Evolutionary conservation across 352 stramenopile genomes (phyloP), one percentile per base, ranked within the genome.

Genomic region (Lagenidium giganteum): DNA sequence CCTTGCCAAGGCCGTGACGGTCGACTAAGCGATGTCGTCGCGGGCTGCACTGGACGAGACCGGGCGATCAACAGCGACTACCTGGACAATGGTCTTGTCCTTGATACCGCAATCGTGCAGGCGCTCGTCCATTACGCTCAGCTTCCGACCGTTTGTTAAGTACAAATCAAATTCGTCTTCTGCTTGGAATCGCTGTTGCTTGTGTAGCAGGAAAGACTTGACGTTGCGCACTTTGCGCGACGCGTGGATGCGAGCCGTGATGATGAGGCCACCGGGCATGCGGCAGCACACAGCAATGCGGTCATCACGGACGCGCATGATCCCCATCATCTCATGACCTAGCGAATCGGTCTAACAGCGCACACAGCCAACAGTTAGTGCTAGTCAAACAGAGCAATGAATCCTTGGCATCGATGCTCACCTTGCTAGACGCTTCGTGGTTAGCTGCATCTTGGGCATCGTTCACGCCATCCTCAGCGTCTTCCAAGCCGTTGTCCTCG

Each of bases 1-100:
- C 70, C 64, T 99, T 32, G 96, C 96, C 37, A 99, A 99, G 80
- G 94, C 93, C 37, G 96, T 99, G 35, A 99, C 96, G 28, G 96
- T 98, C 31, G 96, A 99, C 64, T 99, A 96, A 75, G 55, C 32
- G 29, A 21, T 27, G 24, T 34, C 13, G 12, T 28, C 23, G 9
- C n/a, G n/a, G 23, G 8, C 16, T 37, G 12, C 13, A 8, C 7
- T 43, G 8, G 35, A 41, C 22, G 22, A 8, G 26, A 33, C 22
- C n/a, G 31, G n/a, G 36, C 34, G 18, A 16, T 47, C 26, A 21
- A 42, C 22, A 3, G 56, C 18, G 14, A 82, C 56, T 18, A 83
- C 49, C 38, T 78, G 67, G 16, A 86, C 38, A 2, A 73, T 44
- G 27, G 64, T 60, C 29, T 62, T 65, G 53, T 80, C 63, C 14